Evolutionary conservation across 148 eudicot genomes (phyloP), one percentile per base, ranked within the genome.

Genomic region (Bassia scoparia): DNA sequence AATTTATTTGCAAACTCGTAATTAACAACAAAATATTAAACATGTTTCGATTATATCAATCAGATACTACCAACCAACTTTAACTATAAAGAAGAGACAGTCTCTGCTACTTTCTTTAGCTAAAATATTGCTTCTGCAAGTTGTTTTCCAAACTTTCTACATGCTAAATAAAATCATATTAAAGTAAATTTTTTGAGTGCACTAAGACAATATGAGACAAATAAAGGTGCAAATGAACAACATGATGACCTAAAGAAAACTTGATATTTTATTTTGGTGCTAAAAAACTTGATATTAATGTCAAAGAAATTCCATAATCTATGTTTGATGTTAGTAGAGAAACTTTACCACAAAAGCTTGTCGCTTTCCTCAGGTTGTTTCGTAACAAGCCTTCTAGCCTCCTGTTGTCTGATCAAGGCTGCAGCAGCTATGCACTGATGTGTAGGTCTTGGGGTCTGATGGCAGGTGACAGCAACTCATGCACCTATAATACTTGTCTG

Each of bases 1-100:
- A 53, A 27, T 54, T 43, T n/a, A 41, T 74, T 14, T 2, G 29
- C 37, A 58, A 37, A 17, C 62, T 70, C 53, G 20, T 48, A 43
- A 38, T 21, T 20, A 20, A 41, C 6, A 21, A 31, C n/a, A n/a
- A 18, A 30, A 33, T 35, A 61, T 29, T 11, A 34, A 17, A 41
- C 12, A 41, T 16, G 38, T 30, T 35, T 61, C 58, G 61, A 27
- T 33, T 61, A 4, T 33, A 52, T 35, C 71, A 72, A 13, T 10
- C 23, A 55, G 60, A 41, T 76, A 71, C 71, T 88, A 41, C 46
- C 46, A 41, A 41, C 12, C 14, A 41, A 41, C 10, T 41, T 41
- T 2, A 92, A 97, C 89, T 89, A 87, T 78, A 96, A 82, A 73
- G 87, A 85, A 75, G 99, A 96, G 64, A 96, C 90, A 33, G 91